phyloP scores from a whole-genome alignment of 345 rosid genomes.

The Euphorbia tirucalli region DNA sequence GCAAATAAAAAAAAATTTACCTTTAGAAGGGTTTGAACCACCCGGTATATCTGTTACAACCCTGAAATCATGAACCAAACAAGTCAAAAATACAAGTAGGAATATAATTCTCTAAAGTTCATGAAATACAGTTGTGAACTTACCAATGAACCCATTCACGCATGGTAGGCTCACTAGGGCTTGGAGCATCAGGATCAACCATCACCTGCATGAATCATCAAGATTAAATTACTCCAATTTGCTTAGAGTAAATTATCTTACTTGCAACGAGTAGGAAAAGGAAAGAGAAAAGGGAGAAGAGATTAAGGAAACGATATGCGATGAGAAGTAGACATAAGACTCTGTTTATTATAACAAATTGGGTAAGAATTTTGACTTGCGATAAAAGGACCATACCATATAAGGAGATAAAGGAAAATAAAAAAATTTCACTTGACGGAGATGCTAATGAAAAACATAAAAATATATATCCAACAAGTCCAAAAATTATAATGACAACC shows the following conservation, averaged over 20 bases:
- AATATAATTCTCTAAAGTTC: too few relatives aligned
- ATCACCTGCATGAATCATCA: slow-evolving; percentile 49
- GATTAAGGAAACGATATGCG: too few relatives aligned
- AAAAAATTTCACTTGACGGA: too few relatives aligned
- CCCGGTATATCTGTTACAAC: slow-evolving; percentile 78
- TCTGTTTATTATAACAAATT: not conserved
- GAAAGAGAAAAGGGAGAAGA: too few relatives aligned
- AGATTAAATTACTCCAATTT: not conserved
- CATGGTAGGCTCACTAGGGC: slow-evolving; percentile 85
- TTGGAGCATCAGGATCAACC: slow-evolving; percentile 95
- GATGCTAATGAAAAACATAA: too few relatives aligned
- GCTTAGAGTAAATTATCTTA: too few relatives aligned
- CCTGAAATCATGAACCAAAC: slow-evolving; percentile 39
- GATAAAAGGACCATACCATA: not conserved
- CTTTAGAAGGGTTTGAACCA: slow-evolving; percentile 59
- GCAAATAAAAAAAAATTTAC: slow-evolving; percentile 24
- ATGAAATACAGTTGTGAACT: not conserved
- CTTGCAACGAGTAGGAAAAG: too few relatives aligned
- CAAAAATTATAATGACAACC: too few relatives aligned
- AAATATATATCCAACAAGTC: not conserved
- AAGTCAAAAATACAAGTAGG: not conserved
- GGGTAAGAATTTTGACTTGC: not conserved
- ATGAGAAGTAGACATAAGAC: not conserved
- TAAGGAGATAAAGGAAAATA: not conserved
- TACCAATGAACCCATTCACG: slow-evolving; percentile 96